Conservation (phyloP, 1,139 yeast species). For the Diutina rugosa region DNA sequence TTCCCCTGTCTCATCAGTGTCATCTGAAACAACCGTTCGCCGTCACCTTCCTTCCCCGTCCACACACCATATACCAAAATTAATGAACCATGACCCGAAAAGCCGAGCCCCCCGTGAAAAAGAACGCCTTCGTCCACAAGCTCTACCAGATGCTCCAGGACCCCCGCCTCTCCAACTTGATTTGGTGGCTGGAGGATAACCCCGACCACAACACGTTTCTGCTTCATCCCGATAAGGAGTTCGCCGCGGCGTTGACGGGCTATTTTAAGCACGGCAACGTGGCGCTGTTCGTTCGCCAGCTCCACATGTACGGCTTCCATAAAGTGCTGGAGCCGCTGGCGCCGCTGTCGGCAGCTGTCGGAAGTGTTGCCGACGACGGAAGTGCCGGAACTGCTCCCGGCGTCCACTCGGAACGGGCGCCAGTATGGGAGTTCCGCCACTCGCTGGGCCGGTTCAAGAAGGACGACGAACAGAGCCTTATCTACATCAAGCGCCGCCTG, state of each 20-base stretch:
- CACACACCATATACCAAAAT: neutral
- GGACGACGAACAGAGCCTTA: constrained; percentile 56
- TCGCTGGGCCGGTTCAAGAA: constrained; percentile 65
- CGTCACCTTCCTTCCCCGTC: neutral
- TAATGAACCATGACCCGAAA: constrained; percentile 1
- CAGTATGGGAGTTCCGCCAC: constrained; percentile 82
- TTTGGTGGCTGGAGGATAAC: constrained; percentile 63
- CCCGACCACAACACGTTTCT: constrained; percentile 49
- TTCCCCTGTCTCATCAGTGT: neutral
- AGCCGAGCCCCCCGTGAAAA: constrained; percentile 22
- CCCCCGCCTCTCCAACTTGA: constrained; percentile 31
- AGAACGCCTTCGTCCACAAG: constrained; percentile 55
- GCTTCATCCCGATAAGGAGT: constrained; percentile 42
- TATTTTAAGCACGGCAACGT: constrained; percentile 37
- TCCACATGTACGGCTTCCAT: constrained; percentile 38
- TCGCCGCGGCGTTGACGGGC: constrained; percentile 28
- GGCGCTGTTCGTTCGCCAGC: constrained; percentile 33
- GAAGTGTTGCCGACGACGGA: constrained; percentile 5
- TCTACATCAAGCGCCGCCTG: constrained; percentile 56
- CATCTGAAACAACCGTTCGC: neutral
- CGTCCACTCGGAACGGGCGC: constrained; percentile 14
- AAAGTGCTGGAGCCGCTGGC: constrained; percentile 35
- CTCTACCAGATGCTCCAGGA: constrained; percentile 47
- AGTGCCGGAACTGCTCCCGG: constrained; percentile 3
- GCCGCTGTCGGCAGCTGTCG: constrained; percentile 6